These are phyloP conservation scores for Pyrenula aspistea DNA, from an alignment of 495 filamentous ascomycete species.

Conservation along the genomic window DNA sequence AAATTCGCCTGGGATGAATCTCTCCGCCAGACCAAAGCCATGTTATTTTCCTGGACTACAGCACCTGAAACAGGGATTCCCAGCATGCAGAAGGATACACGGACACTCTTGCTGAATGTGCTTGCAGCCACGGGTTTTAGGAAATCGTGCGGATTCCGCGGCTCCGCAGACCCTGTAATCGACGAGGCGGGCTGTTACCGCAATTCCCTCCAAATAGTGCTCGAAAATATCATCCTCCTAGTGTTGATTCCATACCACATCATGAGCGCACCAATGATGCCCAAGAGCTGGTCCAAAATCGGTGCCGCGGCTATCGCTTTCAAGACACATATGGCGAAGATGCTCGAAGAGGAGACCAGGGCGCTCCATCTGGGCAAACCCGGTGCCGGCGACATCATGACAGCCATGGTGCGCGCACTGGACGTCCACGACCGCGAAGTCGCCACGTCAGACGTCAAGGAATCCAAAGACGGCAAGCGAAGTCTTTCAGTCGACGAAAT, in stretches of 20 bases:
- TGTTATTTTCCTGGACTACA: constrained; percentile 26
- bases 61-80: constrained; percentile 3
- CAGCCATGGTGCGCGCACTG: not conserved
- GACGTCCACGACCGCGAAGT: constrained; percentile 42
- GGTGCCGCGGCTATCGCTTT: constrained; percentile 7
- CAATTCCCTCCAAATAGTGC: not conserved
- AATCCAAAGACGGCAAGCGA: no score
- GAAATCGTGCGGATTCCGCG: constrained; percentile 9
- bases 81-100: constrained; percentile 27
- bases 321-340: constrained; percentile 4
- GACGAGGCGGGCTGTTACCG: not conserved
- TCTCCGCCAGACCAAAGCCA: constrained; percentile 13
- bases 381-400: not conserved
- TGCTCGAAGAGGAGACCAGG: constrained; percentile 8
- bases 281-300: not conserved
- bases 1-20: constrained; percentile 29
- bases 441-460: no score
- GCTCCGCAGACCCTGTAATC: not conserved
- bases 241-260: constrained; percentile 2
- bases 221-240: constrained; percentile 8
- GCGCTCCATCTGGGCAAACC: constrained; percentile 3
- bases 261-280: constrained; percentile 34
- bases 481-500: no score
- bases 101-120: constrained; percentile 32
- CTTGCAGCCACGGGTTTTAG: constrained; percentile 30